Base-by-base conservation (phyloP, 306 rosid species). In the Potentilla sterilis region DNA sequence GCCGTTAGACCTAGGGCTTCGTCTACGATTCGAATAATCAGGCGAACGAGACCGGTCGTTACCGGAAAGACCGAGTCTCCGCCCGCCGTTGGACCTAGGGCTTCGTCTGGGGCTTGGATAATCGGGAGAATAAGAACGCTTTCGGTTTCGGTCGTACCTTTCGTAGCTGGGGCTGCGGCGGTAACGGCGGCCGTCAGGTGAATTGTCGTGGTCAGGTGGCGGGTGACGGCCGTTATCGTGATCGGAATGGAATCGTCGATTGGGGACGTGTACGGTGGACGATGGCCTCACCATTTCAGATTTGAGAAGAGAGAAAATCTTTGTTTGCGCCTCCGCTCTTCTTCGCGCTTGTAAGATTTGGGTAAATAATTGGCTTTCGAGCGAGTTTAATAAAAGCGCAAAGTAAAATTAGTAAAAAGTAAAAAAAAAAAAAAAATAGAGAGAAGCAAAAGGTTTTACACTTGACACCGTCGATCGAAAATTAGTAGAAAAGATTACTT, bases 101-200 rank as follows among this genome's bases (percentile, higher is more conserved):
- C 77, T 75, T 38, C 80, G 84, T 43, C 84, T 70, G 80, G 70
- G 77, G 70, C 77, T 76, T 9, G 21, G 46, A 13, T 49, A 41
- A 28, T 70, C 83, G 1, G 89, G 96, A 0, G 97, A 86, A 32
- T 37, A 58, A 7, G 86, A 83, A 2, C 80, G 85, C 42, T 82
- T 82, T 64, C 78, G 79, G 47, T 77, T 54, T 57, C 78, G 78
- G 7, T 89, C 90, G 74, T 85, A 89, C 9, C 81, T 74, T 47
- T 90, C 96, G 7, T 93, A 93, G 81, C 81, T 90, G 59, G 98
- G 98, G 84, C 96, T 93, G 8, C 92, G 89, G 37, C 96, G 90
- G 37, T 73, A 83, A 52, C 77, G 79, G 10, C 77, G 67, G 42
- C 78, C 62, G 38, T 82, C 83, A 8, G 58, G 73, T 58, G 70